These are phyloP conservation scores for Taphrina confusa DNA, from an alignment of 1,139 yeast genomes.

Conservation along the genomic window DNA sequence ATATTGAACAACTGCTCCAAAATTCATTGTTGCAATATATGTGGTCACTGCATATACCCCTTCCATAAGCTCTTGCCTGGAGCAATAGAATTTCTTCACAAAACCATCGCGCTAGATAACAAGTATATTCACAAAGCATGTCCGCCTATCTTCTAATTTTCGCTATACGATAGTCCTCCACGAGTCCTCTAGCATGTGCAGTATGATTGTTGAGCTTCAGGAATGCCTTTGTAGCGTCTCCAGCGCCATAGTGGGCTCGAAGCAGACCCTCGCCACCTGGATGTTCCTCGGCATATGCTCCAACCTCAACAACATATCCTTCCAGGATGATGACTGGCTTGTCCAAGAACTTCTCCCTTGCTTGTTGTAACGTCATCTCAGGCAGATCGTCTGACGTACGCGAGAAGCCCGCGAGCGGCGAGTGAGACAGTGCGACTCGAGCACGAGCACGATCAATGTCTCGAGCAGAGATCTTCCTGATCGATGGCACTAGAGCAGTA, in stretches of 20 bases:
- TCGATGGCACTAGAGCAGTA: slow-evolving; percentile 89
- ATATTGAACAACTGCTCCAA: too few relatives aligned
- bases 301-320: slow-evolving; percentile 92
- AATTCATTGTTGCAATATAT: too few relatives aligned
- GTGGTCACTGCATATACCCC: too few relatives aligned
- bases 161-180: slow-evolving; percentile 94
- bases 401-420: background rate
- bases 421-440: slow-evolving; percentile 67
- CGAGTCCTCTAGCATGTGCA: slow-evolving; percentile 93
- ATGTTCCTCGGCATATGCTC: slow-evolving; percentile 81
- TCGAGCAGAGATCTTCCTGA: slow-evolving; percentile 95
- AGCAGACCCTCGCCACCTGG: slow-evolving; percentile 96
- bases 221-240: slow-evolving; percentile 94
- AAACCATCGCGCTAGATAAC: too few relatives aligned
- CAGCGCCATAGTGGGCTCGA: slow-evolving; percentile 86
- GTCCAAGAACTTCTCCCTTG: slow-evolving; percentile 63
- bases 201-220: slow-evolving; percentile 98
- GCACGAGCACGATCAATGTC: slow-evolving; percentile 79
- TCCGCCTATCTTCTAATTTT: too few relatives aligned
- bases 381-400: slow-evolving; percentile 63
- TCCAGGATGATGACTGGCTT: slow-evolving; percentile 74
- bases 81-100: too few relatives aligned
- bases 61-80: too few relatives aligned
- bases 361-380: slow-evolving; percentile 84
- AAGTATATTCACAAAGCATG: too few relatives aligned